Percentiles rank a stretch among this genome's conserved stretches.
Conservation (phyloP, 2,329 filamentous ascomycete genomes). For the Pyrenophora teres region DNA sequence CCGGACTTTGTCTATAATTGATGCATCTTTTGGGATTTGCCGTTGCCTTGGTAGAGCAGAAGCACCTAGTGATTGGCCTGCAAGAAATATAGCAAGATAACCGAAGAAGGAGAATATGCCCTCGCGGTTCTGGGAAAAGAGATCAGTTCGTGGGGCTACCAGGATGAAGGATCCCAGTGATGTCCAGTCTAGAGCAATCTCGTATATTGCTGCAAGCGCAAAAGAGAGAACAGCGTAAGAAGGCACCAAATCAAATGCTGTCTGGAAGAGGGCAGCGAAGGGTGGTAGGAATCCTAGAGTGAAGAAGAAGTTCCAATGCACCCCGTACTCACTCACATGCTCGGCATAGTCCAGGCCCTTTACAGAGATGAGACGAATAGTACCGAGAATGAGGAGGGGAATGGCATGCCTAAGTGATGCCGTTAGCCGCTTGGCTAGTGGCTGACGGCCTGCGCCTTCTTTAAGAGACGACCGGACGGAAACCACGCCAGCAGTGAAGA, state of each 20-base stretch:
- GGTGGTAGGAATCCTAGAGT: conserved; percentile 87
- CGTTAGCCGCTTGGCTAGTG: conserved; percentile 63
- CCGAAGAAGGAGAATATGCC: conserved; percentile 94
- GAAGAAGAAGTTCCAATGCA: conserved; percentile 99
- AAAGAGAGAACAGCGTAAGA: conserved; percentile 79
- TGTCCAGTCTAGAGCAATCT: conserved; percentile 73
- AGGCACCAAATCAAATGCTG: conserved; percentile 69
- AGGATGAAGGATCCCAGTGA: conserved; percentile 82
- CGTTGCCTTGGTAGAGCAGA: conserved; percentile 68
- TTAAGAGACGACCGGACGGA: conserved; percentile 81
- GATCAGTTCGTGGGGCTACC: conserved; percentile 74
- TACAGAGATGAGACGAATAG: conserved; percentile 82
- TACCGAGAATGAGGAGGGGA: conserved; percentile 78
- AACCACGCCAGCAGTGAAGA: conserved; percentile 92
- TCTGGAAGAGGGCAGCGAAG: conserved; percentile 83
- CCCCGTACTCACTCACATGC: conserved; percentile 95
- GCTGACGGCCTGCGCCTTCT: conserved; percentile 59
- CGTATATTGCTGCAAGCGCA: conserved; percentile 70
- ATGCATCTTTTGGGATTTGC: conserved; percentile 52
- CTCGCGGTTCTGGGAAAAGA: conserved; percentile 89
- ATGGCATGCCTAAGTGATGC: conserved; percentile 77
- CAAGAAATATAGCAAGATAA: conserved; percentile 92
- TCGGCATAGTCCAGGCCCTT: conserved; percentile 96
- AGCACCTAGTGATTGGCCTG: conserved; percentile 82
- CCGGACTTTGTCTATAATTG: conserved; percentile 54